A percentile compares a stretch with the other conserved stretches of the same genome.
These are phyloP conservation scores for Metschnikowia reukaufii DNA, from an alignment of 805 yeast species.

Conservation along the genomic window DNA sequence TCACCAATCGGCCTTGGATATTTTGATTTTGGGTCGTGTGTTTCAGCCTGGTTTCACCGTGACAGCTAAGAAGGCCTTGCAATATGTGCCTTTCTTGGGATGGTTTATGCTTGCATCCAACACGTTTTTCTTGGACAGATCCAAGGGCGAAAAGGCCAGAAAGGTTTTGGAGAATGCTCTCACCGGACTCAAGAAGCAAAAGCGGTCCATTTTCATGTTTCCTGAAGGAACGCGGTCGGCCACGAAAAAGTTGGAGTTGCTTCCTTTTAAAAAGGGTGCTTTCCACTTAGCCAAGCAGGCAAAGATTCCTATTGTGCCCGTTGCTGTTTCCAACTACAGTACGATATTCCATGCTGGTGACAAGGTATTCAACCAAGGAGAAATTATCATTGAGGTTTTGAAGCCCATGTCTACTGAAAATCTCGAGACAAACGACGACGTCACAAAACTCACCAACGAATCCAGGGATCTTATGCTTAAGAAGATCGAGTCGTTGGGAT, in stretches of 20 bases:
- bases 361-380: slow-evolving; percentile 73
- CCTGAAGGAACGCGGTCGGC: slow-evolving; percentile 98
- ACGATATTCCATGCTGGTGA: slow-evolving; percentile 60
- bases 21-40: slow-evolving; percentile 73
- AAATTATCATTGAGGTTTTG: slow-evolving; percentile 72
- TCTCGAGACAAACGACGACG: slow-evolving; percentile 64
- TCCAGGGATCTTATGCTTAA: slow-evolving; percentile 59
- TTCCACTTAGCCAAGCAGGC: slow-evolving; percentile 96
- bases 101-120: slow-evolving; percentile 96
- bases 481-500: slow-evolving; percentile 43
- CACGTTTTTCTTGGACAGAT: slow-evolving; percentile 86
- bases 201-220: slow-evolving; percentile 82
- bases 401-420: slow-evolving; percentile 77
- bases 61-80: slow-evolving; percentile 84
- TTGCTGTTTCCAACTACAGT: slow-evolving; percentile 84
- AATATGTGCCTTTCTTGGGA: slow-evolving; percentile 86
- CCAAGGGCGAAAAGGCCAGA: slow-evolving; percentile 72
- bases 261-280: slow-evolving; percentile 96
- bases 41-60: slow-evolving; percentile 90
- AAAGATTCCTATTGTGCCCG: slow-evolving; percentile 83
- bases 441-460: slow-evolving; percentile 56
- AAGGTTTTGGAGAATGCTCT: slow-evolving; percentile 72
- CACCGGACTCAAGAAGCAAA: slow-evolving; percentile 53
- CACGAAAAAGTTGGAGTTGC: slow-evolving; percentile 60
- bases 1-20: slow-evolving; percentile 90